Evolutionary conservation across 257 asterid genomes (phyloP), one percentile per base, ranked within the genome.

Genomic region (Paraleonurus japonicus): DNA sequence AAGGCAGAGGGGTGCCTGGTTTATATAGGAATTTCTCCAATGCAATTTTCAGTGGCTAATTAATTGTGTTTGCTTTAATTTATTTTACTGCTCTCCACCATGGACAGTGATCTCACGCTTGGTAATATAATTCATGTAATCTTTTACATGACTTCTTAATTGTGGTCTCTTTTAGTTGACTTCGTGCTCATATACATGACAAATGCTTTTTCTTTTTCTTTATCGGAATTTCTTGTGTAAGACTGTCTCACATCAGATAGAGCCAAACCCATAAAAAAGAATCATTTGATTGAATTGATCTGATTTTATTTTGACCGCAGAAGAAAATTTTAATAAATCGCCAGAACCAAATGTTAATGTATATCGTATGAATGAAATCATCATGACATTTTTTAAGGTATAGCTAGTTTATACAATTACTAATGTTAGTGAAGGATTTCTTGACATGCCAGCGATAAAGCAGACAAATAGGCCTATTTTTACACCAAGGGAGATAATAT

Each of bases 11-110:
- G 23, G 0, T 47, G 62, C 28, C 20, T 8, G 3, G 12, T 58
- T 66, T 74, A 75, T 67, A 75, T 47, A 75, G 65, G 12, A 24
- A n/a, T 60, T 16, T 10, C 27, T 17, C 65, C n/a, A 16, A n/a
- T 63, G 35, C 32, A 19, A 61, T 32, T 15, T 51, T 68, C 4
- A 28, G 45, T 60, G 48, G 32, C 28, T 13, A 26, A 57, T 57
- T 1, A 45, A 12, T 39, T 10, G 3, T 2, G 23, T 48, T 9
- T 48, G 12, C 20, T 37, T 8, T 2, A 3, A 6, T 59, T 35
- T 35, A 35, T 35, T 35, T 58, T 26, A 39, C 11, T 22, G 50
- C 8, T 30, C 16, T 61, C 24, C 28, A 41, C 57, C 63, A 45
- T 55, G 69, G 69, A 27, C 15, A 10, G 45, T 58, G 67, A 39